Evolutionary conservation across 2,329 filamentous ascomycete species (phyloP), one percentile per base, ranked within the genome.

Genomic region (Akanthomyces lecanii): DNA sequence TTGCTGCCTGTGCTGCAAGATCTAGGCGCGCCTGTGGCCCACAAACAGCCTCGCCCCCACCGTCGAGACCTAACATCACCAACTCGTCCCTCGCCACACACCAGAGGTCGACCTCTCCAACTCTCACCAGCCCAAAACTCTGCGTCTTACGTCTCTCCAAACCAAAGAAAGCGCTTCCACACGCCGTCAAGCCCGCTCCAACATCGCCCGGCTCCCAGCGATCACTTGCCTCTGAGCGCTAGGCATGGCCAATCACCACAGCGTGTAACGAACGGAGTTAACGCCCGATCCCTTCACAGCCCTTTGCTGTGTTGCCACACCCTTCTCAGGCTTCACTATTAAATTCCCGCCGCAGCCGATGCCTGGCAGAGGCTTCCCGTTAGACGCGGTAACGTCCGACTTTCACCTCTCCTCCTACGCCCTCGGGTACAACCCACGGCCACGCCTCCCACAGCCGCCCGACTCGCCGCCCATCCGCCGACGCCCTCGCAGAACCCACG

Each of bases 291-390:
- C 21, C 33, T 21, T 48, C 45, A 28, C 21, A 7, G 3, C 6
- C 33, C 36, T 25, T 54, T 28, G 52, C 52, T 54, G 33, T 33
- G 21, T 54, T 40, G 52, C 36, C 21, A 40, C 30, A 4, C 6
- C 14, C 38, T 53, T 23, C 23, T 2, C 10, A 55, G 14, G 53
- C 36, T 25, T 12, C 23, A 11, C 33, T 5, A 25, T 16, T 1
- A 23, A 23, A 40, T 18, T 2, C 10, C 53, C 53, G 18, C 40
- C 42, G 54, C 54, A 57, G 40, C 40, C 54, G 54, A 57, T 57
- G 54, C 54, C 54, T 57, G n/a, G 18, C 40, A 45, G 54, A 57
- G 54, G 54, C 40, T 47, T 45, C n/a, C 10, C 54, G 18, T 12
- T 57, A 18, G 40, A 57, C 28, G 33, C 54, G 40, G 54, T 45